phyloP scores from a whole-genome alignment of 139 green algal genomes.

The Diplosphaera chodatii region DNA sequence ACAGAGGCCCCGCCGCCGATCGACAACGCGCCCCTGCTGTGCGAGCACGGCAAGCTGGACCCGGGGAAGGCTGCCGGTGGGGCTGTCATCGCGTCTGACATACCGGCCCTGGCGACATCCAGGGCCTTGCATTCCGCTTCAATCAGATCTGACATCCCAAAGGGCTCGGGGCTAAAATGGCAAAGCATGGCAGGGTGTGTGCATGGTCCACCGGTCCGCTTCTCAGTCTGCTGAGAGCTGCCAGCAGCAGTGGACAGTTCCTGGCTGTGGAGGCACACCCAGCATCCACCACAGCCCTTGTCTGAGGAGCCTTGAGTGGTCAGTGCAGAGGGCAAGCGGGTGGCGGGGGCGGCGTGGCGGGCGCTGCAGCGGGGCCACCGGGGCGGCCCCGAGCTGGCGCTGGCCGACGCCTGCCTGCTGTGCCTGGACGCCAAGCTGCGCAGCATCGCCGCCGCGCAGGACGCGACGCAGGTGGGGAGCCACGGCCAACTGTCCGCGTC shows the following conservation, averaged over 20 bases:
- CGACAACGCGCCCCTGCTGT: constrained; percentile 47
- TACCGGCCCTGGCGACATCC: too few species aligned
- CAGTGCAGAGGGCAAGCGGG: constrained; percentile 12
- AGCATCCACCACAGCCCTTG: too few species aligned
- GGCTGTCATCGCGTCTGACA: not conserved
- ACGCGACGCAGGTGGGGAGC: constrained; percentile 7
- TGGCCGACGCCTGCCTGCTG: constrained; percentile 19
- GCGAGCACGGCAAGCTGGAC: constrained; percentile 43
- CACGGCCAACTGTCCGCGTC: too few species aligned
- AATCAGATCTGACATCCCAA: too few species aligned
- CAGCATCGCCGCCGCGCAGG: constrained; percentile 8
- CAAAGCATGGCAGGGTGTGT: too few species aligned
- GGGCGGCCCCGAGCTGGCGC: constrained; percentile 27
- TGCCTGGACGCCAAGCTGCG: constrained; percentile 36
- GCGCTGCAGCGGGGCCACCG: constrained; percentile 10
- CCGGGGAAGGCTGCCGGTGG: constrained; percentile 25
- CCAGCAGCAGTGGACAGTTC: too few species aligned
- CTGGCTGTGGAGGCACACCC: too few species aligned
- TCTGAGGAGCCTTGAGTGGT: too few species aligned
- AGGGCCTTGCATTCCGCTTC: too few species aligned
- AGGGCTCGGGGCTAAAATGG: too few species aligned
- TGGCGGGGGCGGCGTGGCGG: constrained; percentile 23
- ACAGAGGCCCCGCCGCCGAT: constrained; percentile 18
- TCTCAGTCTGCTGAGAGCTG: too few species aligned
- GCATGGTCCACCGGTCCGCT: too few species aligned